phyloP scores from a whole-genome alignment of 805 yeast genomes.

The Yamadazyma laniorum region DNA sequence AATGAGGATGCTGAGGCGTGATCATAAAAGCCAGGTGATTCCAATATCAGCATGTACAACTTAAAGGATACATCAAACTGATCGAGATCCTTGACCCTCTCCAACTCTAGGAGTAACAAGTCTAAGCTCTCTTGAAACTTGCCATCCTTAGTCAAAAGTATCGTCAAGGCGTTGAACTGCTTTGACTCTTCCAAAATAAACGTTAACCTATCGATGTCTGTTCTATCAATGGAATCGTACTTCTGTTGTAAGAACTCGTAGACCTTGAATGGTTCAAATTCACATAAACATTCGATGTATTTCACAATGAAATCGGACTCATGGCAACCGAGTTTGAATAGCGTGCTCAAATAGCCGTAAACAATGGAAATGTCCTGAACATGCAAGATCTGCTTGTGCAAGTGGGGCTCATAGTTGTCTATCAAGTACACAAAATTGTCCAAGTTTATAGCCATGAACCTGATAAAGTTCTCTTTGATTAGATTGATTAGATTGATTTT shows the following conservation, averaged over 20 bases:
- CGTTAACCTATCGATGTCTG: slow-evolving; percentile 6
- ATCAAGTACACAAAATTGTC: slow-evolving; percentile 36
- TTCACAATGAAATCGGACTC: slow-evolving; percentile 9
- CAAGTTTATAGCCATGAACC: slow-evolving; percentile 27
- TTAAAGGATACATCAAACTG: slow-evolving; percentile 32
- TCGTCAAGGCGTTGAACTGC: slow-evolving; percentile 31
- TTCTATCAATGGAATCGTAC: slow-evolving; percentile 2
- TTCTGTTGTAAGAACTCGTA: slow-evolving; percentile 15
- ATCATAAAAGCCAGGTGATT: slow-evolving; percentile 15
- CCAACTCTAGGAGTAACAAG: slow-evolving; percentile 17
- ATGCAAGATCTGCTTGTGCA: slow-evolving; percentile 38
- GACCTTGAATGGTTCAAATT: slow-evolving; percentile 5
- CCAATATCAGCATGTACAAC: slow-evolving; percentile 29
- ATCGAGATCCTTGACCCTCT: slow-evolving; percentile 8
- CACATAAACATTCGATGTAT: slow-evolving; percentile 1
- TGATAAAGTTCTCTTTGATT: slow-evolving; percentile 23
- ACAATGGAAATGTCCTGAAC: slow-evolving; percentile 22
- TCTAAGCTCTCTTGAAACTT: slow-evolving; percentile 30
- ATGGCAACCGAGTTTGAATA: slow-evolving; percentile 21
- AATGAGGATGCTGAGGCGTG: background rate
- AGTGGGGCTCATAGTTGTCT: slow-evolving; percentile 31
- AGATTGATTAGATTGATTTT: slow-evolving; percentile 22
- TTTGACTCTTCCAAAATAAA: slow-evolving; percentile 20
- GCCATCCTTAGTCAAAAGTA: slow-evolving; percentile 22
- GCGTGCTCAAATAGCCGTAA: slow-evolving; percentile 29